Conservation (phyloP, 2,329 filamentous ascomycete species). For the Alternaria longipes region DNA sequence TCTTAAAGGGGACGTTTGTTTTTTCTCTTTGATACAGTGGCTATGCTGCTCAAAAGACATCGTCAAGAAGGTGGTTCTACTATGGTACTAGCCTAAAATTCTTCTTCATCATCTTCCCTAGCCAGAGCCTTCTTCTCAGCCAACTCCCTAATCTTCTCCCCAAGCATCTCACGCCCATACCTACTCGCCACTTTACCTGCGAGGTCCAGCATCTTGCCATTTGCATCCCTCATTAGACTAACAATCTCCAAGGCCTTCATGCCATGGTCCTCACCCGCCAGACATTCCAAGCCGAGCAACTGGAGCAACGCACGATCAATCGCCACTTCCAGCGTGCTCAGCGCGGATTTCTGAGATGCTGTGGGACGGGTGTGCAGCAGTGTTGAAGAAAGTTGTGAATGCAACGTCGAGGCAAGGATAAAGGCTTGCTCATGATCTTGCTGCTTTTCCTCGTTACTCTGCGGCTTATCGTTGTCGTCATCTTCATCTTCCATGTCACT, state of each 20-base stretch:
- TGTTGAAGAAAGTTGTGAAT: constrained; percentile 78
- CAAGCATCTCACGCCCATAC: constrained; percentile 81
- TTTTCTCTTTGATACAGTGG: no score
- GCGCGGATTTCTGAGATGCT: constrained; percentile 70
- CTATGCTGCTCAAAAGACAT: not conserved
- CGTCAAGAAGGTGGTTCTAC: not conserved
- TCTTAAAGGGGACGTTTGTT: no score
- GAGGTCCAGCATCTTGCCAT: constrained; percentile 89
- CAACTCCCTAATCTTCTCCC: constrained; percentile 88
- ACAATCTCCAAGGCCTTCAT: constrained; percentile 97
- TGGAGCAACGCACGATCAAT: constrained; percentile 91
- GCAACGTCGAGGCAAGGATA: constrained; percentile 75
- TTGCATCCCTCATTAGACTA: constrained; percentile 81
- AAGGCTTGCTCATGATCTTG: constrained; percentile 80
- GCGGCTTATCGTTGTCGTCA: constrained; percentile 36
- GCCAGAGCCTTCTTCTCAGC: constrained; percentile 75
- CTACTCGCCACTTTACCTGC: constrained; percentile 88
- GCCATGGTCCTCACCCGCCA: constrained; percentile 88
- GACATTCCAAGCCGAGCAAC: constrained; percentile 87
- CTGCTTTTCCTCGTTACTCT: constrained; percentile 57
- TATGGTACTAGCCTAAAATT: not conserved
- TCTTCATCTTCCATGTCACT: constrained; percentile 43
- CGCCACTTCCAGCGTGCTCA: constrained; percentile 79
- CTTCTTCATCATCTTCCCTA: constrained; percentile 49
- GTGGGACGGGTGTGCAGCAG: constrained; percentile 73